phyloP scores from a whole-genome alignment of 2,329 filamentous ascomycete species.

The Sporothrix schenckii region DNA sequence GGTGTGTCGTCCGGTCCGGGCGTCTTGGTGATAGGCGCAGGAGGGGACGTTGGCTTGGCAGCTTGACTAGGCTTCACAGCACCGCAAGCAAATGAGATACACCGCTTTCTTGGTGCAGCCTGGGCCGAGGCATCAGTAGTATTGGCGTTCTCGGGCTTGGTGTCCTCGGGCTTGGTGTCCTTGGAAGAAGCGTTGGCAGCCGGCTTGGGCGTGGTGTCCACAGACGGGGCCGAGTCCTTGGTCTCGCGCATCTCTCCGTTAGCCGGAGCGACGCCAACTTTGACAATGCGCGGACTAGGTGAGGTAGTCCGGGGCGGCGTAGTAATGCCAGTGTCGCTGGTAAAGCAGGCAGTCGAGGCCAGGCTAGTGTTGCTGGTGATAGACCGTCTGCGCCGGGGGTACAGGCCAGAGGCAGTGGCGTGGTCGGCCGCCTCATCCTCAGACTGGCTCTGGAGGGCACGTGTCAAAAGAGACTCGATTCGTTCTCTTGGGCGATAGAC shows the following conservation, averaged over 20 bases:
- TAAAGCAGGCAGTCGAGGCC: slow-evolving; percentile 84
- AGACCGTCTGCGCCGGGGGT: slow-evolving; percentile 58
- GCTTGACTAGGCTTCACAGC: slow-evolving; percentile 55
- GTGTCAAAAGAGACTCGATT: slow-evolving; percentile 83
- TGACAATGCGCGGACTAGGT: slow-evolving; percentile 80
- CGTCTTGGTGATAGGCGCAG: slow-evolving; percentile 35
- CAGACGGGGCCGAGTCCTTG: slow-evolving; percentile 18
- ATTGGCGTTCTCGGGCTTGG: slow-evolving; percentile 46
- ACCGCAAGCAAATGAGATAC: slow-evolving; percentile 89
- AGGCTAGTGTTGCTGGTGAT: slow-evolving; percentile 79
- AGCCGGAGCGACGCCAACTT: slow-evolving; percentile 49
- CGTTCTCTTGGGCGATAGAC: slow-evolving; percentile 56
- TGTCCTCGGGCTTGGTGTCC: slow-evolving; percentile 44
- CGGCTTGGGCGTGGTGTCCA: slow-evolving; percentile 34
- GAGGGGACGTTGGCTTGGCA: slow-evolving; percentile 40
- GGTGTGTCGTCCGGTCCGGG: slow-evolving; percentile 33
- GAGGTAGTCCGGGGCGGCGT: slow-evolving; percentile 86
- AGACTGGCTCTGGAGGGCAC: slow-evolving; percentile 71
- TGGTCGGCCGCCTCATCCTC: slow-evolving; percentile 56
- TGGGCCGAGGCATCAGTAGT: slow-evolving; percentile 44
- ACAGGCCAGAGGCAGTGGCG: slow-evolving; percentile 43
- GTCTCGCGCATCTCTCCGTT: slow-evolving; percentile 6
- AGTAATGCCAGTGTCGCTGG: slow-evolving; percentile 90
- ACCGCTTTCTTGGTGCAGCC: slow-evolving; percentile 74
- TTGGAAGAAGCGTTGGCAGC: slow-evolving; percentile 49